Base-by-base conservation (phyloP, 139 green algal genomes). In the Micractinium conductrix region DNA sequence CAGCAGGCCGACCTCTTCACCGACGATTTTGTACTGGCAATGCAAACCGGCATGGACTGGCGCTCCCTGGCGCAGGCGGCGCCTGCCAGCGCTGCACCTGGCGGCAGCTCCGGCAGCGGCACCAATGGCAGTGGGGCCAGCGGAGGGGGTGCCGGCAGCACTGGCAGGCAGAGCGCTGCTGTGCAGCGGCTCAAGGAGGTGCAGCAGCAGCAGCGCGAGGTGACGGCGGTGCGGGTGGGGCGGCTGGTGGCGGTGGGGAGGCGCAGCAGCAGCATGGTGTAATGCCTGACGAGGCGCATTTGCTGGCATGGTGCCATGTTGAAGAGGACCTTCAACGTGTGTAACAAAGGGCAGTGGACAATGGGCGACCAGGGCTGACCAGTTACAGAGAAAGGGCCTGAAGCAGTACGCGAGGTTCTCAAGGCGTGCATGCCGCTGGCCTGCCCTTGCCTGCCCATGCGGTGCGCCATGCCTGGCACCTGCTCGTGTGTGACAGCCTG, bases 121-220 rank as follows among this genome's bases (percentile, higher is more conserved):
- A 62, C 19, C 53, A 62, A 62, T 12, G 3, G 60, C 26, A 37
- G 60, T 10, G 17, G 60, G 26, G 7, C 26, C 60, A 21, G 65
- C n/a, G n/a, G n/a, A 26, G 3, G 60, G 60, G 33, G 60, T 10
- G 17, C 26, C 60, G 7, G 60, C 60, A 21, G 65, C n/a, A 17
- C 35, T 33, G 8, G 2, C 35, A 35, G 7, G n/a, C n/a, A n/a
- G n/a, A n/a, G n/a, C n/a, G n/a, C 8, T 21, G 65, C 43, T 21
- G 42, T 78, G 70, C 70, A 78, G 70, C 70, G 70, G 70, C 70
- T 78, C 24, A 78, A 78, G 42, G 28, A 78, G 70, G 70, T 28
- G 8, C 70, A 53, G 28, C 42, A 28, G 30, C 65, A 40, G n/a
- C 33, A 33, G n/a, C 26, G 26, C 9, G 38, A 14, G 12, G 70